These are phyloP conservation scores for Sporodiniella umbellata DNA, from an alignment of 371 early-diverging fungal species.

Conservation along the genomic window DNA sequence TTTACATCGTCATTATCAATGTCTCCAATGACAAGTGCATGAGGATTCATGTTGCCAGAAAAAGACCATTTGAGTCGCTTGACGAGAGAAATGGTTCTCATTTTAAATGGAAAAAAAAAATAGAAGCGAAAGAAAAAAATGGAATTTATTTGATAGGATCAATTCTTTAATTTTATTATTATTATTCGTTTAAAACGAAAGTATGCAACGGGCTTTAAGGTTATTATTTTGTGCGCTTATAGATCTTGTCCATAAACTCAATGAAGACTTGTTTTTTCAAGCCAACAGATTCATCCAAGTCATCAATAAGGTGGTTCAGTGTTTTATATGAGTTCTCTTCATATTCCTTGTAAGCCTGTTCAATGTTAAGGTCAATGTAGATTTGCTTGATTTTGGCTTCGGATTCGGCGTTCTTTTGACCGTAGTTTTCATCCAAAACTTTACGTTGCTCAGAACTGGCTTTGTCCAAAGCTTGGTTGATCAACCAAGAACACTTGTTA, in stretches of 20 bases:
- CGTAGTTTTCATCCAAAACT: slow-evolving; percentile 90
- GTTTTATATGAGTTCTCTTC: slow-evolving; percentile 80
- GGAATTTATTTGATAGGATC: neutral
- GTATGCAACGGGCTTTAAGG: too few relatives aligned
- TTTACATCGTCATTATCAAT: slow-evolving; percentile 77
- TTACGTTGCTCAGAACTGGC: slow-evolving; percentile 79
- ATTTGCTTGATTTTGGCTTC: slow-evolving; percentile 82
- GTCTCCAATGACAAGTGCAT: slow-evolving; percentile 79
- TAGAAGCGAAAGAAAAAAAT: neutral
- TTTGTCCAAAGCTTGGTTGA: slow-evolving; percentile 83
- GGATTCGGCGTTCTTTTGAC: slow-evolving; percentile 71
- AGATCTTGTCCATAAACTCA: slow-evolving; percentile 90
- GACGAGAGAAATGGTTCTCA: slow-evolving; percentile 70
- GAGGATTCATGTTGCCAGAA: slow-evolving; percentile 78
- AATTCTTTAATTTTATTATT: neutral
- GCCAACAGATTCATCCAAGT: slow-evolving; percentile 66
- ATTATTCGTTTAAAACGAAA: too few relatives aligned
- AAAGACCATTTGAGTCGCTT: slow-evolving; percentile 76
- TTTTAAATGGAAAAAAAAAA: slow-evolving; percentile 8
- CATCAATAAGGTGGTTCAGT: slow-evolving; percentile 68
- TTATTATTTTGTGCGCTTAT: slow-evolving; percentile 86
- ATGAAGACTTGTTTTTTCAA: slow-evolving; percentile 82
- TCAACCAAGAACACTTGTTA: slow-evolving; percentile 98
- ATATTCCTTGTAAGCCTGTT: slow-evolving; percentile 75
- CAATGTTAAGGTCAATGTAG: slow-evolving; percentile 77